Conservation (phyloP, 805 yeast genomes). For the Saccharomycopsis sp. region DNA sequence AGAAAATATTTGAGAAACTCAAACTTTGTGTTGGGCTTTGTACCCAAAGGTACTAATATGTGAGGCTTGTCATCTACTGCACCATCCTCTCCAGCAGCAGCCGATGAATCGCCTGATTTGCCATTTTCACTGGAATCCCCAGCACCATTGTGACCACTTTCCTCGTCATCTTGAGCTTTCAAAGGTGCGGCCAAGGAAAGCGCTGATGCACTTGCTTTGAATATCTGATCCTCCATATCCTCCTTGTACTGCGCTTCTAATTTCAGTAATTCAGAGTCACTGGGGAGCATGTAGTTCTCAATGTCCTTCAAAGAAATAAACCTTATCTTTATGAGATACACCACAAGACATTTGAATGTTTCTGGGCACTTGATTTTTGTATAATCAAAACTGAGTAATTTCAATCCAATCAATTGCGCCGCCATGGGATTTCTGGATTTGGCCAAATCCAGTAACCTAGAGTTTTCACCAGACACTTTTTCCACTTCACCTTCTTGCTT, state of each 20-base stretch:
- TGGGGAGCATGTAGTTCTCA: constrained; percentile 48
- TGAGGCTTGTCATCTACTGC: constrained; percentile 13
- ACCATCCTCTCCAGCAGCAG: neutral
- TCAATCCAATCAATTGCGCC: constrained; percentile 45
- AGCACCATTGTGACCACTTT: constrained; percentile 17
- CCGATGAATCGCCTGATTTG: neutral
- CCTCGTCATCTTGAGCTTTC: constrained; percentile 53
- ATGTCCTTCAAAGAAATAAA: constrained; percentile 55
- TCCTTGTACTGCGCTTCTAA: constrained; percentile 38
- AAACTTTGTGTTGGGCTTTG: constrained; percentile 29
- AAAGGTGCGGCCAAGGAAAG: constrained; percentile 84
- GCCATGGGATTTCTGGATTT: constrained; percentile 31
- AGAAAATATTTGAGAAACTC: constrained; percentile 46
- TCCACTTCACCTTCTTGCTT: too few relatives aligned
- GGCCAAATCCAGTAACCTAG: neutral
- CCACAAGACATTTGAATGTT: constrained; percentile 37
- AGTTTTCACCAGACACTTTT: too few relatives aligned
- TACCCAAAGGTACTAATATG: constrained; percentile 24
- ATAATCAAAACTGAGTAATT: constrained; percentile 27
- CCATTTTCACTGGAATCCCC: neutral
- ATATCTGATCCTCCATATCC: constrained; percentile 45
- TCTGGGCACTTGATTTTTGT: constrained; percentile 32
- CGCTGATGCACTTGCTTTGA: constrained; percentile 62
- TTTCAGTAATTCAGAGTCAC: constrained; percentile 35
- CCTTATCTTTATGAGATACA: constrained; percentile 54